Evolutionary conservation across 108 stramenopile species (phyloP).

Genomic region (Cylindrotheca closterium): DNA sequence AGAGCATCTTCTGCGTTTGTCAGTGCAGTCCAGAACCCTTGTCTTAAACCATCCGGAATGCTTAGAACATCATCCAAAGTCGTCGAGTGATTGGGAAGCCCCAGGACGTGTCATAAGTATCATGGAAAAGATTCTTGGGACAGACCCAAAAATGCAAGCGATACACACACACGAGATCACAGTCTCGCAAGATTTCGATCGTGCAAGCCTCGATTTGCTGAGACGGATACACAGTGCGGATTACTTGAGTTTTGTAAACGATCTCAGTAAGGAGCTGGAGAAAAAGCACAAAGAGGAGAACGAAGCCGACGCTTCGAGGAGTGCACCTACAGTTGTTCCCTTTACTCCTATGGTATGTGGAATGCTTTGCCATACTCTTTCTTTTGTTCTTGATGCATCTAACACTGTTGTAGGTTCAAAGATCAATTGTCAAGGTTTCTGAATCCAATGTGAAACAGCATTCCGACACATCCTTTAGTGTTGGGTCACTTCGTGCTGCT

Average conservation of each 20-base stretch:
- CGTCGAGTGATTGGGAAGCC: slow-evolving; percentile 84
- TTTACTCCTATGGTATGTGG: slow-evolving; percentile 78
- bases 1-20: slow-evolving; percentile 52
- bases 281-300: slow-evolving; percentile 46
- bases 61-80: slow-evolving; percentile 78
- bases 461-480: slow-evolving; percentile 89
- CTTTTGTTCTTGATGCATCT: background rate
- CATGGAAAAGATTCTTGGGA: slow-evolving; percentile 54
- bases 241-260: slow-evolving; percentile 86
- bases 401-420: slow-evolving; percentile 45
- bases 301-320: slow-evolving; percentile 15
- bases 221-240: slow-evolving; percentile 89
- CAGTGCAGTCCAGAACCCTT: slow-evolving; percentile 72
- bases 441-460: slow-evolving; percentile 62
- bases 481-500: slow-evolving; percentile 86
- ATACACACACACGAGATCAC: slow-evolving; percentile 69
- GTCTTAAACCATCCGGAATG: slow-evolving; percentile 92
- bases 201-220: slow-evolving; percentile 83
- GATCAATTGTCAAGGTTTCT: slow-evolving; percentile 58
- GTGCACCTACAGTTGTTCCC: slow-evolving; percentile 60
- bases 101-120: slow-evolving; percentile 80
- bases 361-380: no score
- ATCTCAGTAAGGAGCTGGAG: slow-evolving; percentile 83
- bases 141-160: slow-evolving; percentile 30
- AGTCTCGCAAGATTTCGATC: slow-evolving; percentile 82